These are phyloP conservation scores for Coemansia sp. DNA, from an alignment of 192 early-diverging fungal species.

Conservation along the genomic window DNA sequence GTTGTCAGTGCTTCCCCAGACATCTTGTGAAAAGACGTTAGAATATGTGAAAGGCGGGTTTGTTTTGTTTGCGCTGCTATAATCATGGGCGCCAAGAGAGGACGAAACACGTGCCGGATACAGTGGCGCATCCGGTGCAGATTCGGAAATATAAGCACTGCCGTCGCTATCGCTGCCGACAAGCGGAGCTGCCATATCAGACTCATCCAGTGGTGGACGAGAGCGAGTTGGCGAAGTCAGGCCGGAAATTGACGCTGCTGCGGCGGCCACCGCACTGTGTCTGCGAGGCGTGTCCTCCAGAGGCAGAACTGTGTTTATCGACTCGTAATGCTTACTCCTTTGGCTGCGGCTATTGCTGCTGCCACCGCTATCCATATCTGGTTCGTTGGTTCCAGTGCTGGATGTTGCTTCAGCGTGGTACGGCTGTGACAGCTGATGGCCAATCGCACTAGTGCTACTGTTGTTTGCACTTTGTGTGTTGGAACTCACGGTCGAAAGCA, in stretches of 20 bases:
- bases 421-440: background rate
- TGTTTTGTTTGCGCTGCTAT: constrained; percentile 1
- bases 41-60: constrained; percentile 52
- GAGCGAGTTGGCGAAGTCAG: constrained; percentile 17
- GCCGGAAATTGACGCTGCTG: constrained; percentile 14
- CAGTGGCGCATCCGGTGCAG: background rate
- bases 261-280: constrained; percentile 19
- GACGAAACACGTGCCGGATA: background rate
- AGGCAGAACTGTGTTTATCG: constrained; percentile 30
- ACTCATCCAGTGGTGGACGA: constrained; percentile 11
- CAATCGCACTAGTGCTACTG: background rate
- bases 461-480: background rate
- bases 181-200: background rate
- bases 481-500: constrained; percentile 19
- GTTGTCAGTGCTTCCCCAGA: constrained; percentile 14
- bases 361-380: constrained; percentile 1
- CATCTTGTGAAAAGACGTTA: constrained; percentile 41
- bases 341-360: background rate
- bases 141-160: background rate
- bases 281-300: constrained; percentile 18
- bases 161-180: background rate
- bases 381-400: too few relatives aligned
- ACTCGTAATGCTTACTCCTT: constrained; percentile 25
- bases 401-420: background rate
- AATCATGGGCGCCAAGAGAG: background rate